Base-by-base conservation (phyloP, 2,329 filamentous ascomycete genomes). In the Esteya vermicola region DNA sequence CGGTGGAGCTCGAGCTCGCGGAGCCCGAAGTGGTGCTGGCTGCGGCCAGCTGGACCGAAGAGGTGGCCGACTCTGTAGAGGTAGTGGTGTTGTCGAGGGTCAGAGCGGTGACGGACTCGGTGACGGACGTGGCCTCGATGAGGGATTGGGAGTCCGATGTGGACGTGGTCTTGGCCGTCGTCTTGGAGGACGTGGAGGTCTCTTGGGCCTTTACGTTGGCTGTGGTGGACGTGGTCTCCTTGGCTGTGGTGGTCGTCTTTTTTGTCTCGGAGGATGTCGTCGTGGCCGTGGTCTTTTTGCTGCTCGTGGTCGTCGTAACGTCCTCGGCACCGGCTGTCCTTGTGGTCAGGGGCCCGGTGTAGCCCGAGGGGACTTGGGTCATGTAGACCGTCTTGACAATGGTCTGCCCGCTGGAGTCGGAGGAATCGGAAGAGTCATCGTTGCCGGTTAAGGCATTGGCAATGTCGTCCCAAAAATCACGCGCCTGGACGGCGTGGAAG, bases 401-500 rank as follows among this genome's bases (percentile, higher is more conserved):
- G 13, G 39, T 37, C 20, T 38, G 9, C 13, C 14, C 19, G 5
- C 40, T 32, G n/a, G n/a, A n/a, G n/a, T n/a, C n/a, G n/a, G n/a
- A n/a, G n/a, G n/a, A n/a, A n/a, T n/a, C n/a, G n/a, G n/a, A n/a
- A n/a, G n/a, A n/a, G n/a, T n/a, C n/a, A n/a, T n/a, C n/a, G n/a
- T 20, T 40, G 21, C 22, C 20, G 36, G 14, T 32, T 31, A 31
- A 50, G 22, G 37, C 43, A 9, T 42, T 44, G 32, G 46, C 48
- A 19, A 51, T 34, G 5, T 36, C 19, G 23, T 46, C 43, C 47
- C 45, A 48, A 4, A 44, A 9, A 6, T 48, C 33, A 18, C 42
- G 19, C 2, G 34, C 14, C 22, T 16, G 21, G 23, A 32, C 10
- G 19, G 36, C 35, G 12, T 40, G 36, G 13, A 36, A 36, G 31